These are phyloP conservation scores for Dipteronia sinensis DNA, from an alignment of 345 rosid genomes.

Conservation along the genomic window DNA sequence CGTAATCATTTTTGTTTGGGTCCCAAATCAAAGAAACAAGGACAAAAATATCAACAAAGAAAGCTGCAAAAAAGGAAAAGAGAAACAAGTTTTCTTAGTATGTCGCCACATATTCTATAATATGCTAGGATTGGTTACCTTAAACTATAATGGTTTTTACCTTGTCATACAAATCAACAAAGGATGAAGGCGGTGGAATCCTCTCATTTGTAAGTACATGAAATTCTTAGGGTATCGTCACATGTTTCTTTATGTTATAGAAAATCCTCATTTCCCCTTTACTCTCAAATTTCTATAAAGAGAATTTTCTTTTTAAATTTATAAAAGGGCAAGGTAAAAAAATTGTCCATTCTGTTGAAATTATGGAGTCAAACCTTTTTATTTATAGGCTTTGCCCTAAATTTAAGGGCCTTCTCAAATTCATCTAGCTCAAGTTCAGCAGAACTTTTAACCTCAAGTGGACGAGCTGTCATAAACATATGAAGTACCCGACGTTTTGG, in stretches of 20 bases:
- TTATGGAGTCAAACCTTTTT: too few relatives aligned
- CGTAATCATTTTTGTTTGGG: background rate
- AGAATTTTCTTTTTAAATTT: background rate
- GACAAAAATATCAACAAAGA: constrained; percentile 1
- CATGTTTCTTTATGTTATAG: constrained; percentile 71
- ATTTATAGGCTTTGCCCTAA: constrained; percentile 96
- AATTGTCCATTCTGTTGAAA: background rate
- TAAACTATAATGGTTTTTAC: constrained; percentile 28
- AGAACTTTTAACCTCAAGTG: constrained; percentile 70
- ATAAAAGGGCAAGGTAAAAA: background rate
- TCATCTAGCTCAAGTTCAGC: constrained; percentile 85
- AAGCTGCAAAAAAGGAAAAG: too few relatives aligned
- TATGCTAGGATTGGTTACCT: too few relatives aligned
- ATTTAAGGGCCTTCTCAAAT: constrained; percentile 85
- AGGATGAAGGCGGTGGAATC: constrained; percentile 58
- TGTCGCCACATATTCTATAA: too few relatives aligned
- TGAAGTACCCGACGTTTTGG: constrained; percentile 81
- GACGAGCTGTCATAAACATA: constrained; percentile 89
- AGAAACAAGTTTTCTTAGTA: too few relatives aligned
- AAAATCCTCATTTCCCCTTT: constrained; percentile 91
- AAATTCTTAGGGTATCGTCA: constrained; percentile 84
- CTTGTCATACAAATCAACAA: constrained; percentile 82
- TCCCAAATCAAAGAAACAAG: constrained; percentile 3
- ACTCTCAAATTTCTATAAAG: constrained; percentile 84
- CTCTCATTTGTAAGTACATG: constrained; percentile 85